Evolutionary conservation across 163 green algal genomes (phyloP).

Genomic region (Scenedesmus sp.): DNA sequence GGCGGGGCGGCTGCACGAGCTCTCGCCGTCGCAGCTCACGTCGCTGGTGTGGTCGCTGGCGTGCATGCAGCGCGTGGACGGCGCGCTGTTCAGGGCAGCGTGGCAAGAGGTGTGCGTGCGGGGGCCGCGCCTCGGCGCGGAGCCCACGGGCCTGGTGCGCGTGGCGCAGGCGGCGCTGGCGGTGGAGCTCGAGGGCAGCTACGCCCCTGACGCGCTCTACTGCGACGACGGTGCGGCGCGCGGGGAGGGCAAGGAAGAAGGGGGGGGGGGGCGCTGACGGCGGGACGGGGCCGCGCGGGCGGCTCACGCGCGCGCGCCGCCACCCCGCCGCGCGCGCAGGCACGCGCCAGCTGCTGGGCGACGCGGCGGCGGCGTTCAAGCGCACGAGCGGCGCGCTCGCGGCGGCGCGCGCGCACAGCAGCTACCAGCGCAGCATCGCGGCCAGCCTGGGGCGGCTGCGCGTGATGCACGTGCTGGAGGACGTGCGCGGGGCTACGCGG

Average conservation of each 20-base stretch:
- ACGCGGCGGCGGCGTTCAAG: slow-evolving; percentile 18
- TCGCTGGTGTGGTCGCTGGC: slow-evolving; percentile 46
- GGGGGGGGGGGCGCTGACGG: background rate
- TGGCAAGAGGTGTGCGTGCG: slow-evolving; percentile 44
- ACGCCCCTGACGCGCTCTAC: background rate
- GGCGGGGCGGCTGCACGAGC: background rate
- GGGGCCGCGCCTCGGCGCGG: background rate
- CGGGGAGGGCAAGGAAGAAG: background rate
- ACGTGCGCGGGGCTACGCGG: slow-evolving; percentile 59
- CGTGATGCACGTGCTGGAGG: slow-evolving; percentile 60
- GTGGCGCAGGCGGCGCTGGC: slow-evolving; percentile 38
- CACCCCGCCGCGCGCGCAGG: no score
- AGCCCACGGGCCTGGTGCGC: slow-evolving; percentile 7
- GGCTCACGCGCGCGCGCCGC: no score
- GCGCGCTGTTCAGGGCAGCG: slow-evolving; percentile 10
- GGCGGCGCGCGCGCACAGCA: slow-evolving; percentile 42
- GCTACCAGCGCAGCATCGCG: slow-evolving; percentile 61
- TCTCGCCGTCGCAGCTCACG: slow-evolving; percentile 30
- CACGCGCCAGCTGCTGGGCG: slow-evolving; percentile 10
- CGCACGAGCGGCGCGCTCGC: slow-evolving; percentile 4
- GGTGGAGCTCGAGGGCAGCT: slow-evolving; percentile 21
- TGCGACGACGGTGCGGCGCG: slow-evolving; percentile 2
- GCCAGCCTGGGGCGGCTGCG: slow-evolving; percentile 47
- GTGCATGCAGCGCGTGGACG: slow-evolving; percentile 6
- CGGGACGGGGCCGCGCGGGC: no score